Evolutionary conservation across 2,329 filamentous ascomycete species (phyloP).

Genomic region (Ophiostoma perfectum): DNA sequence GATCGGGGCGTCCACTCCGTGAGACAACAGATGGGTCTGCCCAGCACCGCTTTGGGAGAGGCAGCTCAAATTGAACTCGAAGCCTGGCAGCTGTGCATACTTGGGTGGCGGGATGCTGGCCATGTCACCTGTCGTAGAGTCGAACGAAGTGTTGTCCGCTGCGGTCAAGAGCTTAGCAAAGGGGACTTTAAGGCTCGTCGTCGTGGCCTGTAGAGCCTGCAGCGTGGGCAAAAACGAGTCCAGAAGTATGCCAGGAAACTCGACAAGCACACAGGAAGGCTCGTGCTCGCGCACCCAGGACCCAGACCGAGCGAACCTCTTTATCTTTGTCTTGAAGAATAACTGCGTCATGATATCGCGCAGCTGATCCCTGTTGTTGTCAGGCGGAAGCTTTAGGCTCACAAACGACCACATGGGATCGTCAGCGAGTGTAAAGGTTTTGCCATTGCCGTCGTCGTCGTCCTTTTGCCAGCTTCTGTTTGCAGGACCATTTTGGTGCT

Average conservation of each 20-base stretch:
- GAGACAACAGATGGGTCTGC: constrained; percentile 19
- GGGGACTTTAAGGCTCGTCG: constrained; percentile 40
- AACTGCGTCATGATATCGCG: background rate
- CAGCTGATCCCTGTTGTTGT: constrained; percentile 10
- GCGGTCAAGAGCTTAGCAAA: constrained; percentile 42
- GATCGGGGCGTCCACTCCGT: background rate
- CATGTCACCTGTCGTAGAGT: background rate
- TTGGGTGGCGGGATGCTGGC: constrained; percentile 40
- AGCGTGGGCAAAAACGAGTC: constrained; percentile 55
- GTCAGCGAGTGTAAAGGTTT: constrained; percentile 32
- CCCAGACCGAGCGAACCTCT: background rate
- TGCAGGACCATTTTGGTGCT: background rate
- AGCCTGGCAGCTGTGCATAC: constrained; percentile 46
- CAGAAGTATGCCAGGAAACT: constrained; percentile 57
- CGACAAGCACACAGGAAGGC: constrained; percentile 40
- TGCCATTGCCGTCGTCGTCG: background rate
- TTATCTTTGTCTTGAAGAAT: constrained; percentile 29
- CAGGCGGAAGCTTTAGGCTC: constrained; percentile 25
- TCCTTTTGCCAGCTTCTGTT: background rate
- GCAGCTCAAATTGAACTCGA: constrained; percentile 43
- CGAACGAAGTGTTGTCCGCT: background rate
- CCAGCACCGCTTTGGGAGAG: constrained; percentile 26
- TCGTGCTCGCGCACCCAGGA: background rate
- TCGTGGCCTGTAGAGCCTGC: constrained; percentile 50
- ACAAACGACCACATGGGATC: constrained; percentile 32